Evolutionary conservation across 768 basidiomycete species (phyloP).

Genomic region (Trametes cingulata): DNA sequence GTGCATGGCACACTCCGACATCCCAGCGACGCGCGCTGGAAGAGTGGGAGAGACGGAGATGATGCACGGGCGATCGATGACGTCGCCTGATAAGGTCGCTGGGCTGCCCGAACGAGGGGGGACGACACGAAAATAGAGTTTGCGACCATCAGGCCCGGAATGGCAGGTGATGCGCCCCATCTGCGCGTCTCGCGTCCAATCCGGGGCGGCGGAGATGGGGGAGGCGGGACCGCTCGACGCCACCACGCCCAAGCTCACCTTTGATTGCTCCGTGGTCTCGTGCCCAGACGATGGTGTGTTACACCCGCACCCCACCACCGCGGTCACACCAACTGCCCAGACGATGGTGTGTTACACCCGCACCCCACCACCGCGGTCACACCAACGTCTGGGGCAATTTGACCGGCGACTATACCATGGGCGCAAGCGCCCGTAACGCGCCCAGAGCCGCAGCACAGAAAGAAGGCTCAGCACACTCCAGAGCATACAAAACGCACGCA

Average conservation of each 20-base stretch:
- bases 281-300: too few species aligned
- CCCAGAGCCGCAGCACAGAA: too few species aligned
- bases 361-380: too few species aligned
- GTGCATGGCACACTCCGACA: background rate
- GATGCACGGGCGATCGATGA: slow-evolving; percentile 12
- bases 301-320: too few species aligned
- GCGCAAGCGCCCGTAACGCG: too few species aligned
- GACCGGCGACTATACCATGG: too few species aligned
- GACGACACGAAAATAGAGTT: background rate
- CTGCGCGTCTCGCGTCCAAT: background rate
- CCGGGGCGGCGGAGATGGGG: too few species aligned
- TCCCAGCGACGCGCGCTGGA: background rate
- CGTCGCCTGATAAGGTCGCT: slow-evolving; percentile 16
- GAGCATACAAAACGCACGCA: too few species aligned
- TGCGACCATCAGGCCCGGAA: background rate
- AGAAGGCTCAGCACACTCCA: too few species aligned
- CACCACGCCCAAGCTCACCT: background rate
- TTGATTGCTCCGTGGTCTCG: background rate
- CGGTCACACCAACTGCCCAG: too few species aligned
- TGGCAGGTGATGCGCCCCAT: background rate
- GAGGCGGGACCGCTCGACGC: background rate
- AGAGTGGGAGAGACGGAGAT: background rate
- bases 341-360: too few species aligned
- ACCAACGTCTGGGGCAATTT: too few species aligned
- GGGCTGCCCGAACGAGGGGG: background rate